A percentile compares a stretch with the other conserved stretches of the same genome.
Evolutionary conservation across 176 grass and related monocot genomes (phyloP).

Genomic region (Echinochloa phyllopogon): DNA sequence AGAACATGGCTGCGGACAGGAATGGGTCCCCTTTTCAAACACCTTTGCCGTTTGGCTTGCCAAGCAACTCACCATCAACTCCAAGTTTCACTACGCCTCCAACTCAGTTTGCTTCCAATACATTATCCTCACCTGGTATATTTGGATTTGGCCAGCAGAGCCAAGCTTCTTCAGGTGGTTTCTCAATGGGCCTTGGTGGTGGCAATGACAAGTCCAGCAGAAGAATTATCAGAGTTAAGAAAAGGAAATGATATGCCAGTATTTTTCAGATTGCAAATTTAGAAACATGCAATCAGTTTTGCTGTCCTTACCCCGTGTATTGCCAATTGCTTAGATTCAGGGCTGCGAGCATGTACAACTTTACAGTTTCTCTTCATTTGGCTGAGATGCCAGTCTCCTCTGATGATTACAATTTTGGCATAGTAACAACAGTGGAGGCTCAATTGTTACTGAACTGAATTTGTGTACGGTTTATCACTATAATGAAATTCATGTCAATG

Average conservation of each 20-base stretch:
- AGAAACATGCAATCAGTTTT: neutral
- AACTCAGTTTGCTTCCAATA: conserved; percentile 35
- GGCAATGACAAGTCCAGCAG: conserved; percentile 43
- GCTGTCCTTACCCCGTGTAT: neutral
- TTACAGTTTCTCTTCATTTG: conserved; percentile 1
- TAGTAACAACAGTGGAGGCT: neutral
- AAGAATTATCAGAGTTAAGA: conserved; percentile 52
- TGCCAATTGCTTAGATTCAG: conserved; percentile 30
- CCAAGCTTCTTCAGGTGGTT: conserved; percentile 48
- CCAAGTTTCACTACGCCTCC: conserved; percentile 20
- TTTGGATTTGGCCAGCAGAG: conserved; percentile 51
- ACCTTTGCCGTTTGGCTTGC: conserved; percentile 9
- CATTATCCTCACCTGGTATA: conserved; percentile 21
- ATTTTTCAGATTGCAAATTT: neutral
- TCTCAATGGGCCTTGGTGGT: conserved; percentile 38
- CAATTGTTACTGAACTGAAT: neutral
- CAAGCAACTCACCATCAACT: conserved; percentile 34
- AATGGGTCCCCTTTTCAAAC: conserved; percentile 24
- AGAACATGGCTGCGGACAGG: neutral
- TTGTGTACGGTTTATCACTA: neutral
- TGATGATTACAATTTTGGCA: conserved; percentile 17
- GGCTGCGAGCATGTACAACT: neutral
- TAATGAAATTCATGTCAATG: neutral
- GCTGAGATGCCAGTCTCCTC: neutral
- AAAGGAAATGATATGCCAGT: conserved; percentile 42